These are phyloP conservation scores for Cystofilobasidium capitatum DNA, from an alignment of 768 basidiomycete species.

Conservation along the genomic window DNA sequence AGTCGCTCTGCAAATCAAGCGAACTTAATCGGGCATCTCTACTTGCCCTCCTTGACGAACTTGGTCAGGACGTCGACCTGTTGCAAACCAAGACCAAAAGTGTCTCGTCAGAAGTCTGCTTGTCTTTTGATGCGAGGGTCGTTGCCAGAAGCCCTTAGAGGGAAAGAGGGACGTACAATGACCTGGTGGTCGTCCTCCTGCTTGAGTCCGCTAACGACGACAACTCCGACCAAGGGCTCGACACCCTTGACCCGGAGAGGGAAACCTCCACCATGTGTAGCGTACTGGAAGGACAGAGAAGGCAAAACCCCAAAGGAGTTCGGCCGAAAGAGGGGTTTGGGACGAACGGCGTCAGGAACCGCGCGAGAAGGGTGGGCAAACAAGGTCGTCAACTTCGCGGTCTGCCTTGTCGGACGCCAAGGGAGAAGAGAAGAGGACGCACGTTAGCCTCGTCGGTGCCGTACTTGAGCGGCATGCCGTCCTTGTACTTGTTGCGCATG, in stretches of 20 bases:
- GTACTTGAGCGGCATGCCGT: slow-evolving; percentile 13
- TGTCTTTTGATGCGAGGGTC: no score
- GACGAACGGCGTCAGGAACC: no score
- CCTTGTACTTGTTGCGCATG: slow-evolving; percentile 7
- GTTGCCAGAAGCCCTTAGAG: no score
- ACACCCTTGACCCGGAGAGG: slow-evolving; percentile 18
- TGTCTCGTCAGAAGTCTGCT: no score
- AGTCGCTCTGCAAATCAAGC: neutral
- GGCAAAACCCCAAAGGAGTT: no score
- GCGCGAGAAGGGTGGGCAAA: no score
- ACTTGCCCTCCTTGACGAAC: neutral
- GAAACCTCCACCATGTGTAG: slow-evolving; percentile 25
- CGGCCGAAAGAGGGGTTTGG: no score
- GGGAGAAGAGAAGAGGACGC: neutral
- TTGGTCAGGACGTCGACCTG: neutral
- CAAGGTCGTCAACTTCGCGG: neutral
- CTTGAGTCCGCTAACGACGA: slow-evolving; percentile 20
- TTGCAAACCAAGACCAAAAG: no score
- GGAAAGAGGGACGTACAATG: no score
- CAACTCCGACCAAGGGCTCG: slow-evolving; percentile 23
- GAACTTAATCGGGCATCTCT: neutral
- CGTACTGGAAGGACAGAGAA: slow-evolving; percentile 18
- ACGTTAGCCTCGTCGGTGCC: slow-evolving; percentile 6
- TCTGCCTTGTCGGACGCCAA: neutral
- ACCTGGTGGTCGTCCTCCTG: slow-evolving; percentile 25